Evolutionary conservation across 2,329 filamentous ascomycete genomes (phyloP).

Genomic region (Aureobasidium sp.): DNA sequence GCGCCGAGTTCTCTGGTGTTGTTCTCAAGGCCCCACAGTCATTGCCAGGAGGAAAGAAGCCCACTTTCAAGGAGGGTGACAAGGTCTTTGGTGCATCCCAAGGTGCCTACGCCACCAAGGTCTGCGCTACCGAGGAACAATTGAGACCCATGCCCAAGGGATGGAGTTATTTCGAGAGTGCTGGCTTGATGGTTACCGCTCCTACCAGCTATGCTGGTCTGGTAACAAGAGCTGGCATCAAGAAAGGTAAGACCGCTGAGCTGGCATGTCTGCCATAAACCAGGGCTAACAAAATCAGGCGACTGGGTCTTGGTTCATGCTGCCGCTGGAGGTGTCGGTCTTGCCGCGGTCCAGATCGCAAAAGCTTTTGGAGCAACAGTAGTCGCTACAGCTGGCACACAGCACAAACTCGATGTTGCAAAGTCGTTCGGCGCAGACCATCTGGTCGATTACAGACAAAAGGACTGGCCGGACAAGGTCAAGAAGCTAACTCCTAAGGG

Average conservation of each 20-base stretch:
- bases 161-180: conserved; percentile 79
- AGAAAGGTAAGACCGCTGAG: conserved; percentile 38
- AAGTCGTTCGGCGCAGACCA: conserved; percentile 78
- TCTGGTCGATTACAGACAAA: conserved; percentile 65
- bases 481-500: conserved; percentile 69
- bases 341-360: conserved; percentile 88
- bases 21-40: conserved; percentile 59
- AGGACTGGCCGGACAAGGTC: conserved; percentile 59
- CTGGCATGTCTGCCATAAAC: background rate
- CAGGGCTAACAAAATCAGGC: conserved; percentile 37
- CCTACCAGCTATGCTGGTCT: conserved; percentile 84
- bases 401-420: conserved; percentile 74
- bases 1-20: conserved; percentile 78
- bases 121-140: conserved; percentile 58
- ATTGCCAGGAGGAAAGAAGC: conserved; percentile 28
- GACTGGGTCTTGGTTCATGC: conserved; percentile 89
- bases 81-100: conserved; percentile 81
- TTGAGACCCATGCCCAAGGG: conserved; percentile 69
- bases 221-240: conserved; percentile 68
- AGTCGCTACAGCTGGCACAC: conserved; percentile 81
- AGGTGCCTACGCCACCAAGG: conserved; percentile 75
- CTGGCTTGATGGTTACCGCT: conserved; percentile 84
- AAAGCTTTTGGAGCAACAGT: conserved; percentile 88
- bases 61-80: conserved; percentile 64
- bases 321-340: conserved; percentile 82